Evolutionary conservation across 2,329 filamentous ascomycete genomes (phyloP).

Genomic region (Colletotrichum destructivum): DNA sequence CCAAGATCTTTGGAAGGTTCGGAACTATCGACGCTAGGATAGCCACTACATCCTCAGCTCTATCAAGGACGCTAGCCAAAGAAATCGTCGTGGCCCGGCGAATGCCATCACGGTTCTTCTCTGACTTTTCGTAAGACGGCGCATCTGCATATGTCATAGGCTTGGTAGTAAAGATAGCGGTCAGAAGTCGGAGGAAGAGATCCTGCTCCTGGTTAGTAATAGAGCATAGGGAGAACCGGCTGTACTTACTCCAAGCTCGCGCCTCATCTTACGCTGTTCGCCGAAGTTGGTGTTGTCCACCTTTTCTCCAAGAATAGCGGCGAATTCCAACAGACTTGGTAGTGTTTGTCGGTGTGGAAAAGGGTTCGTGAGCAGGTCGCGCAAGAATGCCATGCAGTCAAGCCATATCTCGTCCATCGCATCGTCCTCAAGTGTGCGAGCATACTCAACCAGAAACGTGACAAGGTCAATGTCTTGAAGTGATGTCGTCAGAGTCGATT

Average conservation of each 20-base stretch:
- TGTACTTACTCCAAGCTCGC: constrained; percentile 83
- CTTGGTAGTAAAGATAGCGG: constrained; percentile 93
- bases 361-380: constrained; percentile 91
- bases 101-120: constrained; percentile 57
- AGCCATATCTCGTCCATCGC: constrained; percentile 98
- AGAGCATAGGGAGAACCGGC: too few species aligned
- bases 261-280: constrained; percentile 91
- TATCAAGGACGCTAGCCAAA: constrained; percentile 56
- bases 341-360: constrained; percentile 95
- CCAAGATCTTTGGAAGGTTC: constrained; percentile 84
- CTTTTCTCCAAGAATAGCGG: constrained; percentile 91
- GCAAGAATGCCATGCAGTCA: constrained; percentile 92
- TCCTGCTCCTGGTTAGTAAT: constrained; percentile 71
- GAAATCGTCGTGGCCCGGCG: constrained; percentile 53
- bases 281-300: constrained; percentile 98
- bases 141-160: constrained; percentile 80
- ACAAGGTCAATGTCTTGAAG: constrained; percentile 88
- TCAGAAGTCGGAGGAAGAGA: constrained; percentile 87
- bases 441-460: constrained; percentile 91
- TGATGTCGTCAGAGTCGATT: constrained; percentile 90
- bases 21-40: constrained; percentile 86
- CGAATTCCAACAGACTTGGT: constrained; percentile 88
- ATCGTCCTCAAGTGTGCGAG: constrained; percentile 92
- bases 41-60: constrained; percentile 82
- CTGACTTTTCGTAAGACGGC: constrained; percentile 53